A percentile compares a stretch with the other conserved stretches of the same genome.
Conservation (phyloP, 108 stramenopile species). For the Asterionellopsis glacialis region DNA sequence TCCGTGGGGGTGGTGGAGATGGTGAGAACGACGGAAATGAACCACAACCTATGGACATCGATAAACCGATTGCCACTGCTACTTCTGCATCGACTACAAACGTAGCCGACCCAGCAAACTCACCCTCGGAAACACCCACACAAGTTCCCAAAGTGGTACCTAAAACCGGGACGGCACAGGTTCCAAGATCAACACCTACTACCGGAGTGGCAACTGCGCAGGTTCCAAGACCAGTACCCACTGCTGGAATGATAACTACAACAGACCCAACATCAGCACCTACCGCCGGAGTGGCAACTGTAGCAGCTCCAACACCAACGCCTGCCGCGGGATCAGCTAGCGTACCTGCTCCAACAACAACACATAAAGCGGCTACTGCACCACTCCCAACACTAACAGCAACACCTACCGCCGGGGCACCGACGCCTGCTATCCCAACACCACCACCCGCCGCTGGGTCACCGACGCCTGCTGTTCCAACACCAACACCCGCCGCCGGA, state of each 20-base stretch:
- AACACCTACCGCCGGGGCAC: too few relatives aligned
- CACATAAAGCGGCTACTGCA: conserved; percentile 11
- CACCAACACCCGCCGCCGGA: too few relatives aligned
- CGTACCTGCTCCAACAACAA: conserved; percentile 9
- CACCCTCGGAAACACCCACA: too few relatives aligned
- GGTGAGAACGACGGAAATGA: conserved; percentile 5
- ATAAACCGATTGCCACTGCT: neutral
- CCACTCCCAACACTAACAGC: too few relatives aligned
- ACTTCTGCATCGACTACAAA: too few relatives aligned
- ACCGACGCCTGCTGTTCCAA: too few relatives aligned
- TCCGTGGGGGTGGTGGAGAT: conserved; percentile 40
- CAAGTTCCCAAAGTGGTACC: too few relatives aligned
- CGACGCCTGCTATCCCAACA: too few relatives aligned
- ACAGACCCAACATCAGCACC: neutral
- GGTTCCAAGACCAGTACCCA: neutral
- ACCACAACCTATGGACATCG: conserved; percentile 4
- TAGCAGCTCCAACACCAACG: conserved; percentile 10
- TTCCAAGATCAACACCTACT: conserved; percentile 7
- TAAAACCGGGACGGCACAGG: too few relatives aligned
- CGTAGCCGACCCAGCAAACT: too few relatives aligned
- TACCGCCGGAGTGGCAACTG: neutral
- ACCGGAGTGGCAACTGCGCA: neutral
- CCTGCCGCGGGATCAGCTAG: conserved; percentile 5
- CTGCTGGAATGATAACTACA: neutral
- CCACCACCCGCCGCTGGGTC: too few relatives aligned